These are phyloP conservation scores for Epipyxis sp. DNA, from an alignment of 108 stramenopile species.

Conservation along the genomic window DNA sequence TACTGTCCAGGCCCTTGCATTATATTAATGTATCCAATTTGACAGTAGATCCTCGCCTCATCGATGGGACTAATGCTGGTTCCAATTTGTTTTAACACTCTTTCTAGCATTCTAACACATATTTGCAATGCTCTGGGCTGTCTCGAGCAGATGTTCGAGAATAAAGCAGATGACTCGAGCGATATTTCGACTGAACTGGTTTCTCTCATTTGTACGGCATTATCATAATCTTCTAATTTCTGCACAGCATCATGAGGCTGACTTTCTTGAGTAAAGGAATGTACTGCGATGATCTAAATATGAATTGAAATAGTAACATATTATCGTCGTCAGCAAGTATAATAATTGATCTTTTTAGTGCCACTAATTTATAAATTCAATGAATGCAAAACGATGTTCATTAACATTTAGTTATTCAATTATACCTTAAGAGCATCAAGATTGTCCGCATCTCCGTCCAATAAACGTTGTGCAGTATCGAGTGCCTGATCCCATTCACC, in stretches of 20 bases:
- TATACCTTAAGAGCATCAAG: slow-evolving; percentile 38
- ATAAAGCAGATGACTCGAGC: slow-evolving; percentile 5
- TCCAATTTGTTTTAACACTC: neutral
- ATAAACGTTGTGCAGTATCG: slow-evolving; percentile 39
- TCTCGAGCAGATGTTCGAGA: slow-evolving; percentile 45
- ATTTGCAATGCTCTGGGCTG: slow-evolving; percentile 41
- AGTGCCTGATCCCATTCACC: slow-evolving; percentile 59
- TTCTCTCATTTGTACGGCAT: slow-evolving; percentile 13
- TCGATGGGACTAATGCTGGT: slow-evolving; percentile 17
- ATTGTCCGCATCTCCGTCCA: slow-evolving; percentile 9
- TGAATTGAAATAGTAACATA: slow-evolving; percentile 36
- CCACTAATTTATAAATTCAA: too few relatives aligned
- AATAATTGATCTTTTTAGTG: too few relatives aligned
- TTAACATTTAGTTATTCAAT: slow-evolving; percentile 13
- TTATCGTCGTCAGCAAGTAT: slow-evolving; percentile 9
- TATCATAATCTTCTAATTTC: slow-evolving; percentile 37
- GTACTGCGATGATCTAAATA: slow-evolving; percentile 47
- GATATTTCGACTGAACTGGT: neutral
- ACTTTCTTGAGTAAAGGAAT: slow-evolving; percentile 36
- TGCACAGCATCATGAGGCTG: slow-evolving; percentile 17
- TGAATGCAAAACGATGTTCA: slow-evolving; percentile 33
- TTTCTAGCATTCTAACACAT: slow-evolving; percentile 39
- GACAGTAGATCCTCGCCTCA: neutral
- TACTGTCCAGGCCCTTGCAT: slow-evolving; percentile 47
- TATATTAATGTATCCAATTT: slow-evolving; percentile 45